Percentiles rank a stretch among this genome's conserved stretches.
phyloP scores from a whole-genome alignment of 331 rosid genomes.

The Pyrus hybrid region DNA sequence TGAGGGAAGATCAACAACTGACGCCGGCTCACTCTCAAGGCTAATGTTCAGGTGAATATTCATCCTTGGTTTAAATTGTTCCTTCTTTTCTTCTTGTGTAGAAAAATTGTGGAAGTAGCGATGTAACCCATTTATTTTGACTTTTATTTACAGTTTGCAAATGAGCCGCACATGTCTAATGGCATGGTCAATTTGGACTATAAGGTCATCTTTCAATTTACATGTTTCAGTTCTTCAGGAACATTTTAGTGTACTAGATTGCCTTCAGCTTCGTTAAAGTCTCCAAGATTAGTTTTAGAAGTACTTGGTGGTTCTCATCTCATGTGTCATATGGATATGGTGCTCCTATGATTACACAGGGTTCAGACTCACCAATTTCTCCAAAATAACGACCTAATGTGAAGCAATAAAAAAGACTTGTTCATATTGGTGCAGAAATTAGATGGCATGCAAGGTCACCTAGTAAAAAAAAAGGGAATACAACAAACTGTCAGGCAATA shows the following conservation, averaged over 20 bases:
- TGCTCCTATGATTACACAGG: slow-evolving; percentile 41
- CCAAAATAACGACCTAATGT: too few relatives aligned
- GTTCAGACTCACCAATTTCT: slow-evolving; percentile 33
- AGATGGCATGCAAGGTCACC: too few relatives aligned
- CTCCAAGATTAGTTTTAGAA: too few relatives aligned
- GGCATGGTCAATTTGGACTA: slow-evolving; percentile 81
- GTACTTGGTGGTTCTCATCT: neutral
- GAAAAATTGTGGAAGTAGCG: neutral
- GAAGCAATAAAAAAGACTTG: too few relatives aligned
- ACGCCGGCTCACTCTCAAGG: slow-evolving; percentile 46
- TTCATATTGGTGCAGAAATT: too few relatives aligned
- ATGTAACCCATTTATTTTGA: neutral
- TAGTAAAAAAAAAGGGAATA: too few relatives aligned
- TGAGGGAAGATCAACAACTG: too few relatives aligned
- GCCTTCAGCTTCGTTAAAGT: too few relatives aligned
- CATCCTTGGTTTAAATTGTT: neutral
- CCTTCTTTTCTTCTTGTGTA: neutral
- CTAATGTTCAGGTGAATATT: slow-evolving; percentile 69
- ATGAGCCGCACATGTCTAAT: slow-evolving; percentile 91
- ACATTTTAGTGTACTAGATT: too few relatives aligned
- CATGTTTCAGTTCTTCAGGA: too few relatives aligned
- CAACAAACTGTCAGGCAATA: too few relatives aligned
- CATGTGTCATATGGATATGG: neutral
- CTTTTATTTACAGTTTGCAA: slow-evolving; percentile 49
- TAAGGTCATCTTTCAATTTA: slow-evolving; percentile 35